A percentile compares a stretch with the other conserved stretches of the same genome.
Evolutionary conservation across 2,329 filamentous ascomycete species (phyloP).

Genomic region (Stagonosporopsis tanaceti): DNA sequence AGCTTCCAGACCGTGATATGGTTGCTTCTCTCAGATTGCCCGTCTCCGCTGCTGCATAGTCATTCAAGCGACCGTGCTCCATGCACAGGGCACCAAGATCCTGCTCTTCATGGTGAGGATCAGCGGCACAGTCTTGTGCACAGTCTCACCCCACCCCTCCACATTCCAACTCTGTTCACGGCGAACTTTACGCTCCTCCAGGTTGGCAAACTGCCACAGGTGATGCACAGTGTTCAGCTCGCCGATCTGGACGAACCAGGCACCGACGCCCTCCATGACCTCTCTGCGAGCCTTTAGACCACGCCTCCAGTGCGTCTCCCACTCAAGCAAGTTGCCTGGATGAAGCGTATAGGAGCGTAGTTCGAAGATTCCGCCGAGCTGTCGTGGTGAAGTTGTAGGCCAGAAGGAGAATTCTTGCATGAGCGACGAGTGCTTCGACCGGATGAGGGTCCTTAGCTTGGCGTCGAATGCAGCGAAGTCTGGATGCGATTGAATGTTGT

Average conservation of each 20-base stretch:
- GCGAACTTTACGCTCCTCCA: slow-evolving; percentile 89
- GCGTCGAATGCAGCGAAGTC: slow-evolving; percentile 84
- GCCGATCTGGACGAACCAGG: slow-evolving; percentile 98
- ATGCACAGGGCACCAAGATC: slow-evolving; percentile 92
- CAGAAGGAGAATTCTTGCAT: slow-evolving; percentile 99
- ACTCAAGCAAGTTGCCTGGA: slow-evolving; percentile 94
- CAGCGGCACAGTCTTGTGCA: slow-evolving; percentile 96
- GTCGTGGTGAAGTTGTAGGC: slow-evolving; percentile 90
- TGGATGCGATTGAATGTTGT: slow-evolving; percentile 82
- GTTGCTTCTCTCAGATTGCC: not conserved
- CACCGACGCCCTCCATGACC: slow-evolving; percentile 98
- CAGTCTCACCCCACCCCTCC: slow-evolving; percentile 95
- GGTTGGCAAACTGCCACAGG: slow-evolving; percentile 96
- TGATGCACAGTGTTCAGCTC: slow-evolving; percentile 98
- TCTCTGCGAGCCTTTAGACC: slow-evolving; percentile 89
- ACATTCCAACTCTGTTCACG: slow-evolving; percentile 95
- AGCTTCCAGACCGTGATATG: not conserved
- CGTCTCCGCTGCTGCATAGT: not conserved
- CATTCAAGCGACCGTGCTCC: slow-evolving; percentile 84
- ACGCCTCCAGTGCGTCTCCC: slow-evolving; percentile 97
- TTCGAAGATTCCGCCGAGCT: slow-evolving; percentile 93
- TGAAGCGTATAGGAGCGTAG: slow-evolving; percentile 95
- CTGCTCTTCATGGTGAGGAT: slow-evolving; percentile 97
- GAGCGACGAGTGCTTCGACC: slow-evolving; percentile 82
- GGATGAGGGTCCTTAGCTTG: slow-evolving; percentile 86